Evolutionary conservation across 805 yeast species (phyloP), one percentile per base, ranked within the genome.

Genomic region (Kodamaea laetipori): DNA sequence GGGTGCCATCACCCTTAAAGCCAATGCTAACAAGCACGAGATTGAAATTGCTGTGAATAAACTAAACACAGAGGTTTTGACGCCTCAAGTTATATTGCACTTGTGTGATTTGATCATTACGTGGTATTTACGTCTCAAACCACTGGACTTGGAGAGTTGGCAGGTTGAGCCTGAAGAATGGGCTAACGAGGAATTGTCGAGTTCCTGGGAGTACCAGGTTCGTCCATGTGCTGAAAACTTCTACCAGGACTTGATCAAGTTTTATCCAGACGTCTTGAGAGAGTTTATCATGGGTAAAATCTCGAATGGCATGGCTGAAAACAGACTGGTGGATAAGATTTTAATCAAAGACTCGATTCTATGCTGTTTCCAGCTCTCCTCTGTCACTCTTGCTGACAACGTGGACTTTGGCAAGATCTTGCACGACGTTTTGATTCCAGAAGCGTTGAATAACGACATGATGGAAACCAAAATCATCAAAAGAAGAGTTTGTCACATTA

Each of bases 151-250:
- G 37, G 95, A 86, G 53, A 69, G 79, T 28, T 94, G 98, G 98
- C 60, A 72, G 9, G 61, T 76, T 12, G 96, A 90, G 47, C 97
- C 98, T 0, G 98, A 90, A 60, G 97, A 89, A 60, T 94, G 95
- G 88, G 81, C 86, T 15, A 81, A 82, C 50, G 96, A 89, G 56
- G 95, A 90, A 52, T 67, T 83, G 45, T 19, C 31, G 13, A 21
- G 31, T 7, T 76, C 81, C 39, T 89, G 87, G 82, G 97, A 90
- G 57, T 88, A 71, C 59, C 90, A 86, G 58, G 74, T 90, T 9
- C 72, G 95, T 44, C 89, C 92, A 3, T 88, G 97, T 64, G 89
- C 96, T 0, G 96, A 88, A 53, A 82, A 82, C 57, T 81, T 89
- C 51, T 90, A 82, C 58, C 86, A 83, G 51, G 94, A 85, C 56